Conservation (phyloP, 192 early-diverging fungal species). For the Pilaira anomala region DNA sequence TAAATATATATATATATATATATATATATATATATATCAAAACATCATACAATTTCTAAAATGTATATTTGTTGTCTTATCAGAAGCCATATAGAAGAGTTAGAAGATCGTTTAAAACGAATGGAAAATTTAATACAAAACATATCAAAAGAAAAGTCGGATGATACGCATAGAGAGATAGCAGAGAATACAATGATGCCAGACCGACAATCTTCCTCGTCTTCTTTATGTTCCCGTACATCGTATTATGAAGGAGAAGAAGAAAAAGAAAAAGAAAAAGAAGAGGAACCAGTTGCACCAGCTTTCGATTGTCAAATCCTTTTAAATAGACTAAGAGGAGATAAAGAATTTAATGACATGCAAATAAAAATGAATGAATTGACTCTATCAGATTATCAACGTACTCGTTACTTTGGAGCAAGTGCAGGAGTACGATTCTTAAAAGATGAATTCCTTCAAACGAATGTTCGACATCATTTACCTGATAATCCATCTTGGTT, state of each 20-base stretch:
- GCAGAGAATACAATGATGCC: too few species aligned
- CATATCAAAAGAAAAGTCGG: slow-evolving; percentile 40
- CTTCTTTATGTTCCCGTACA: too few species aligned
- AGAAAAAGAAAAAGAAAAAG: background rate
- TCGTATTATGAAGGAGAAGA: background rate
- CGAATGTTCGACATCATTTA: slow-evolving; percentile 32
- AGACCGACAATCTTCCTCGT: too few species aligned
- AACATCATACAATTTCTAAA: background rate
- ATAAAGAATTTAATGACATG: slow-evolving; percentile 10
- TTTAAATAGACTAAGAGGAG: background rate
- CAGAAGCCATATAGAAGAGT: slow-evolving; percentile 56
- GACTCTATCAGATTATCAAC: slow-evolving; percentile 60
- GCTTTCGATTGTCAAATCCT: too few species aligned
- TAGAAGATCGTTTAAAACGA: slow-evolving; percentile 66
- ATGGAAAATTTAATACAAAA: slow-evolving; percentile 65
- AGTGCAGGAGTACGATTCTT: slow-evolving; percentile 72
- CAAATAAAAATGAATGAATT: slow-evolving; percentile 54
- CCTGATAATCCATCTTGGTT: slow-evolving; percentile 38
- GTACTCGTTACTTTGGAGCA: slow-evolving; percentile 67
- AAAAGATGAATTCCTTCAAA: slow-evolving; percentile 40
- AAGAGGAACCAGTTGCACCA: background rate
- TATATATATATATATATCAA: background rate
- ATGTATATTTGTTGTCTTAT: background rate
- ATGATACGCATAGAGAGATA: background rate
- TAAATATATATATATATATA: slow-evolving; percentile 29